Evolutionary conservation across 176 grass and related monocot species (phyloP).

Genomic region (Triticum timopheevii): DNA sequence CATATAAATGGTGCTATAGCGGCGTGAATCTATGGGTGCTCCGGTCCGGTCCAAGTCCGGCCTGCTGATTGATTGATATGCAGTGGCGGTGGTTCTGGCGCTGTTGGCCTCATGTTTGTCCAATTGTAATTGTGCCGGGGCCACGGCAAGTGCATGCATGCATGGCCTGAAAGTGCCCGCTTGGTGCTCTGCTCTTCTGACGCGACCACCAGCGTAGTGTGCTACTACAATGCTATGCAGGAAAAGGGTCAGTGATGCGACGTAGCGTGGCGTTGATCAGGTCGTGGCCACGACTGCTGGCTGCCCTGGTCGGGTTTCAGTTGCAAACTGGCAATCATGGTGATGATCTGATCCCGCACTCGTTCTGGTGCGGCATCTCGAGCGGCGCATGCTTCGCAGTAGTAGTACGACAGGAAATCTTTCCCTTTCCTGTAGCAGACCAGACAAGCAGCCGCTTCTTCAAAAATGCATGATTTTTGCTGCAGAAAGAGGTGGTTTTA

Average conservation of each 20-base stretch:
- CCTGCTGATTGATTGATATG: background rate
- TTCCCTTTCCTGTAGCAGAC: background rate
- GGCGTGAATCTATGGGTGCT: background rate
- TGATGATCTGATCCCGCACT: background rate
- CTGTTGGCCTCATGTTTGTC: background rate
- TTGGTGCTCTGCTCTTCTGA: constrained; percentile 18
- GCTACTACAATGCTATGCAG: constrained; percentile 8
- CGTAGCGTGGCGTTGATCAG: constrained; percentile 38
- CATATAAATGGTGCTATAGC: constrained; percentile 28
- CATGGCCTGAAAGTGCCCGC: background rate
- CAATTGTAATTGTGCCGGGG: background rate
- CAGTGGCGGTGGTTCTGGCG: background rate
- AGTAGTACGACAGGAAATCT: background rate
- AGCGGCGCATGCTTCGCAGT: no score
- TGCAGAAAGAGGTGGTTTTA: background rate
- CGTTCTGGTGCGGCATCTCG: background rate
- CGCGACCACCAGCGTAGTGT: background rate
- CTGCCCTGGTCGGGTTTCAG: background rate
- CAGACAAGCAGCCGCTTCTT: background rate
- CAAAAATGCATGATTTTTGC: background rate
- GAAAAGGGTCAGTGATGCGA: constrained; percentile 18
- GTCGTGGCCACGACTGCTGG: constrained; percentile 4
- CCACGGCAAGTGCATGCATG: background rate
- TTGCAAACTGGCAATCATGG: background rate
- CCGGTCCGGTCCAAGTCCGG: constrained; percentile 17